phyloP scores from a whole-genome alignment of 202 grass and related monocot species.

The Setaria viridis region DNA sequence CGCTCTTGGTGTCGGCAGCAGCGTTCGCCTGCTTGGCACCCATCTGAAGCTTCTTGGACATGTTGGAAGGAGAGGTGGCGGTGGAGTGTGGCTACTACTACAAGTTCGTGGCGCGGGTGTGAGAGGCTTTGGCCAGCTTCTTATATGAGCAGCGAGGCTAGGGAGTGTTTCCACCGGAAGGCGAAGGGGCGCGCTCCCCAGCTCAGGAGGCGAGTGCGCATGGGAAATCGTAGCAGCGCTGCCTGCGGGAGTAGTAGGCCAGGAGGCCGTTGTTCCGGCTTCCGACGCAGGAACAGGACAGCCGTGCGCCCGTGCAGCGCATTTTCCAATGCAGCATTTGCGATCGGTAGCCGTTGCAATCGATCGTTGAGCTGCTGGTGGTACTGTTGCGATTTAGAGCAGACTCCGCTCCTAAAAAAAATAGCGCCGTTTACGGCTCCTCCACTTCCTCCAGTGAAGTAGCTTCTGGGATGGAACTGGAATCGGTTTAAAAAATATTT shows the following conservation, averaged over 20 bases:
- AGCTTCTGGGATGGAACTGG: too few relatives aligned
- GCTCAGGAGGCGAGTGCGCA: too few relatives aligned
- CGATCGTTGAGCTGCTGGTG: too few relatives aligned
- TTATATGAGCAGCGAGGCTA: neutral
- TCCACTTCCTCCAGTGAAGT: too few relatives aligned
- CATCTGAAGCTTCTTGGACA: neutral
- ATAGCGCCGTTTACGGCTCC: too few relatives aligned
- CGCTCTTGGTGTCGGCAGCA: neutral
- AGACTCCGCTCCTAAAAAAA: too few relatives aligned
- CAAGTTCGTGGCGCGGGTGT: neutral
- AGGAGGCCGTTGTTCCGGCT: neutral
- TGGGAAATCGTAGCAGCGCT: constrained; percentile 3
- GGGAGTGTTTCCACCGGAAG: neutral
- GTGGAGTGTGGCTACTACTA: neutral
- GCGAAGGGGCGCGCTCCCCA: neutral
- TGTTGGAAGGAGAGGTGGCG: too few relatives aligned
- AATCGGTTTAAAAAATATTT: too few relatives aligned
- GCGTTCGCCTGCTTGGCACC: neutral
- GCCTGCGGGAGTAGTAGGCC: neutral
- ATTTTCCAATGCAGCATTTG: neutral
- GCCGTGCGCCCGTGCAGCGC: neutral
- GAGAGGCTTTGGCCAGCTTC: neutral
- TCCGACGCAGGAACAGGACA: neutral
- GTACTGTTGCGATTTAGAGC: too few relatives aligned
- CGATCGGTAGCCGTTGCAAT: neutral